Evolutionary conservation across 23 red algal species (phyloP).

Genomic region (Agarophyton chilense): DNA sequence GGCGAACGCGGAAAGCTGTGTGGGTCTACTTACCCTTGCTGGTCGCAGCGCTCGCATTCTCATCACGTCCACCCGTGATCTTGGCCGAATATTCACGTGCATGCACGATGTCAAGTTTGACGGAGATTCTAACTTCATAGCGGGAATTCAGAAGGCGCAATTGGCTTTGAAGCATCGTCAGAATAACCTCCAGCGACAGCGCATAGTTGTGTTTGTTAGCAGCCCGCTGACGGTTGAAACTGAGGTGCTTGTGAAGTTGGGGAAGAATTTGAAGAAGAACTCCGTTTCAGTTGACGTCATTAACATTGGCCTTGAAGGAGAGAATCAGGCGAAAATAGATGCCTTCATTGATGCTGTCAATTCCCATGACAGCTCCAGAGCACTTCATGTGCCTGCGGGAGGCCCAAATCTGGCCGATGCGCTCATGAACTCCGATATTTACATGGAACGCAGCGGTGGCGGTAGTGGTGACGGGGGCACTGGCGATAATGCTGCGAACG

Average conservation of each 20-base stretch:
- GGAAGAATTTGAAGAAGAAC: conserved; percentile 93
- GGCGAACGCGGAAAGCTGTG: conserved; percentile 89
- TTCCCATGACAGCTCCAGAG: conserved; percentile 80
- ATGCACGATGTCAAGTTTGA: conserved; percentile 79
- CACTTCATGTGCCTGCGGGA: conserved; percentile 77
- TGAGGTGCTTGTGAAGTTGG: conserved; percentile 77
- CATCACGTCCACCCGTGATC: conserved; percentile 92
- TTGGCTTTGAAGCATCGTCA: conserved; percentile 99
- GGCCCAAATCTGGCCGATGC: conserved; percentile 75
- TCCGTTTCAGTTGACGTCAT: conserved; percentile 93
- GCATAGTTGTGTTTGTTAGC: conserved; percentile 90
- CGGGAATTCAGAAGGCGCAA: conserved; percentile 89
- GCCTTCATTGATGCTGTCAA: conserved; percentile 91
- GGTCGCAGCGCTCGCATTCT: conserved; percentile 75
- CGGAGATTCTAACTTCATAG: conserved; percentile 68
- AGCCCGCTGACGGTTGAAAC: conserved; percentile 57
- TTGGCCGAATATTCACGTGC: conserved; percentile 80
- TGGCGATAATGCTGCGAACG: conserved; percentile 37
- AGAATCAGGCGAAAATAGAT: conserved; percentile 83
- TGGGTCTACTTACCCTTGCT: conserved; percentile 90
- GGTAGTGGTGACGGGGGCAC: conserved; percentile 45
- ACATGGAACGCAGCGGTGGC: conserved; percentile 48
- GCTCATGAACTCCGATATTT: conserved; percentile 79
- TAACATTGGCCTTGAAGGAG: conserved; percentile 73
- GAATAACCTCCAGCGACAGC: conserved; percentile 89